Evolutionary conservation across 2,329 filamentous ascomycete species (phyloP).

Genomic region (Gremmenia infestans): DNA sequence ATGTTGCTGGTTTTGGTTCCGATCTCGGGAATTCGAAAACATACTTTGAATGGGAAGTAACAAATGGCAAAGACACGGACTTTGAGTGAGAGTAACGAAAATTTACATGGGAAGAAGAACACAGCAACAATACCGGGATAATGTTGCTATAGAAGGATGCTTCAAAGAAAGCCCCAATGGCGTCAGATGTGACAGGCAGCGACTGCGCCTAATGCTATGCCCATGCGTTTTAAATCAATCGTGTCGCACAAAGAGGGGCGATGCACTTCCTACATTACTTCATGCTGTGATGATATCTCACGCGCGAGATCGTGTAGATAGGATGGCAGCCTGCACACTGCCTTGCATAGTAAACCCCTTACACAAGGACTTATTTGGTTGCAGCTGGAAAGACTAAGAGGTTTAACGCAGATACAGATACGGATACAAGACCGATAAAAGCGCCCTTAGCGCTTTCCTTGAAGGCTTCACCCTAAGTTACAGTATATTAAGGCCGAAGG

Average conservation of each 20-base stretch:
- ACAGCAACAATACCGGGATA: not conserved
- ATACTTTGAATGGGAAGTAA: not conserved
- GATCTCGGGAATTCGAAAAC: conserved; percentile 6
- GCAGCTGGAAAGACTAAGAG: not conserved
- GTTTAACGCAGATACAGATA: not conserved
- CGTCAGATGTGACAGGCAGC: not conserved
- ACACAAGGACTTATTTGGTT: not conserved
- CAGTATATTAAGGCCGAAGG: not conserved
- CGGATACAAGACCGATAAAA: not conserved
- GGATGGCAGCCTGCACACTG: not conserved
- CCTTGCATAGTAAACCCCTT: not conserved
- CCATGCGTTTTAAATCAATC: not conserved
- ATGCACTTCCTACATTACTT: not conserved
- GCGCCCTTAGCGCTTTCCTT: not conserved
- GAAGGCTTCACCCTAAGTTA: not conserved
- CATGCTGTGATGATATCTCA: not conserved
- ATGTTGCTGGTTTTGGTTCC: conserved; percentile 3
- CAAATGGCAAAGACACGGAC: not conserved
- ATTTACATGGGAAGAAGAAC: not conserved
- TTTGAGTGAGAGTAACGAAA: not conserved
- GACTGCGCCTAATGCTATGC: not conserved
- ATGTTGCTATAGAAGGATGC: not conserved
- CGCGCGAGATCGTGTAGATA: not conserved
- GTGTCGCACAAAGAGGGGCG: not conserved
- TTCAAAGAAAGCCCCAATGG: too few species aligned